phyloP scores from a whole-genome alignment of 1,284 basidiomycete species.

The Trametes versicolor region DNA sequence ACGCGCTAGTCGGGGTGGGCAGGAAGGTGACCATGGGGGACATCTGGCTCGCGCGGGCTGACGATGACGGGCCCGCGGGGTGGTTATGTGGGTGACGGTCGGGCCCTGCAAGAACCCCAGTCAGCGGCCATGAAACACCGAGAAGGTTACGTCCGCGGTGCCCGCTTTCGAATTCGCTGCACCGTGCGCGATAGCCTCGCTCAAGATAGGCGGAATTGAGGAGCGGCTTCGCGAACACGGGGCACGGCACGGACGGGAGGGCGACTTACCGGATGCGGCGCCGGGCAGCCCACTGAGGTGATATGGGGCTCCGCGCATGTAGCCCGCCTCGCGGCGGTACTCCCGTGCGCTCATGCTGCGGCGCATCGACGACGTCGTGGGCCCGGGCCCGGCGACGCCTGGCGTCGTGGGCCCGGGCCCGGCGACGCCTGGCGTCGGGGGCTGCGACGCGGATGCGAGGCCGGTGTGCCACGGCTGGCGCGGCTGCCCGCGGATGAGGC shows the following conservation, averaged over 20 bases:
- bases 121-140: constrained; percentile 26
- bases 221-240: constrained; percentile 21
- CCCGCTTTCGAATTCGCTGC: constrained; percentile 13
- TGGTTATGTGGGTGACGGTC: constrained; percentile 31
- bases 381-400: constrained; percentile 41
- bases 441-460: constrained; percentile 27
- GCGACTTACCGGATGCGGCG: constrained; percentile 30
- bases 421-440: constrained; percentile 37
- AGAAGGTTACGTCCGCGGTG: constrained; percentile 30
- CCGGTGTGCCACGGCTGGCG: constrained; percentile 47
- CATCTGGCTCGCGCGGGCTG: constrained; percentile 13
- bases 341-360: constrained; percentile 36
- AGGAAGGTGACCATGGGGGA: constrained; percentile 25
- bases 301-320: constrained; percentile 26
- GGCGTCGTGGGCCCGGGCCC: constrained; percentile 42
- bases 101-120: constrained; percentile 27
- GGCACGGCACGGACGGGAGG: constrained; percentile 24
- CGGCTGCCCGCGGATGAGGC: constrained; percentile 82
- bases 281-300: constrained; percentile 27
- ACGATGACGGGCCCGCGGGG: constrained; percentile 21
- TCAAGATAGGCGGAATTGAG: constrained; percentile 22
- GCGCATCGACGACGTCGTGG: constrained; percentile 37
- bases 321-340: constrained; percentile 30
- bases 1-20: constrained; percentile 10
- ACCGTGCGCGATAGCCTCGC: constrained; percentile 16